Evolutionary conservation across 2,329 filamentous ascomycete genomes (phyloP), one percentile per base, ranked within the genome.

Genomic region (Talaromyces sp.): DNA sequence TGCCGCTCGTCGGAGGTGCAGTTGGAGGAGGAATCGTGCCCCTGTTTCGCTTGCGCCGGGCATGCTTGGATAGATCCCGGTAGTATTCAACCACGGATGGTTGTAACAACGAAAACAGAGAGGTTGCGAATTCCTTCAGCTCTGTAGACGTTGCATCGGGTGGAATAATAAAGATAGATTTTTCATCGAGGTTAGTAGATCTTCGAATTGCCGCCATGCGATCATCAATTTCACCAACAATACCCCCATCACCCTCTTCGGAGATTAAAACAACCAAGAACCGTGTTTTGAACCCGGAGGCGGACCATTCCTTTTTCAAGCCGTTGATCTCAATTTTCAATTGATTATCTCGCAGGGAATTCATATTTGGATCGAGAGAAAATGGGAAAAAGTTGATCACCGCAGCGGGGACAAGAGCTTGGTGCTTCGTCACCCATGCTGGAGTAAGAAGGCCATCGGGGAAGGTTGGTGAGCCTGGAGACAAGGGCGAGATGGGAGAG

Each of bases 401-500:
- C 22, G 90, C 82, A 56, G 90, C 89, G 1, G 93, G 93, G 19
- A 97, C 81, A 16, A 91, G 79, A 47, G 88, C 80, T 67, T 96
- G 92, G 70, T 97, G 93, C 70, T 97, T 99, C 54, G 84, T 83
- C 49, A 96, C 80, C 93, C 93, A 99, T 55, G 84, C 75, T 17
- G 87, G 82, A 55, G 91, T 86, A 69, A 97, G 85, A 53, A 97
- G 78, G 4, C 93, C 94, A 74, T 97, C 94, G 7, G 93, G 92
- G 68, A 94, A 97, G 2, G 95, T 81, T 2, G 85, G 80, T 7
- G 93, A 96, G 7, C 82, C 82, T 3, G 92, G 91, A 35, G 89
- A 94, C 27, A 97, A 80, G 1, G 93, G 94, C 2, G 94, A 97
- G 61, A 96, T 86, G 1, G 92, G 90, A 11, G 94, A 97, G 72